Evolutionary conservation across 331 rosid genomes (phyloP).

Genomic region (Cydonia oblonga): DNA sequence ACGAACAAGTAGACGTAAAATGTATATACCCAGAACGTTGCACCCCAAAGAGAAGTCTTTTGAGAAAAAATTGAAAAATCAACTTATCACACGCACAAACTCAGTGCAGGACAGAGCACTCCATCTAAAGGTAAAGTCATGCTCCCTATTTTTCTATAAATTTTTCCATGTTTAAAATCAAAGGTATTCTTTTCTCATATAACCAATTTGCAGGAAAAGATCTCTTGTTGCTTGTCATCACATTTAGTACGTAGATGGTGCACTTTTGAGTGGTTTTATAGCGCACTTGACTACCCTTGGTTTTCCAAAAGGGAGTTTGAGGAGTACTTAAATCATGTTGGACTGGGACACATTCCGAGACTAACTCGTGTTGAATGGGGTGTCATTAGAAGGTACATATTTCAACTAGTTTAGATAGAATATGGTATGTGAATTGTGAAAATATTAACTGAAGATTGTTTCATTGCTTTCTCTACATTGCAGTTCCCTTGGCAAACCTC

Average conservation of each 20-base stretch:
- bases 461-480: conserved; percentile 17
- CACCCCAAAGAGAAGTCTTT: conserved; percentile 31
- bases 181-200: conserved; percentile 1
- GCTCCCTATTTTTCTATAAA: background rate
- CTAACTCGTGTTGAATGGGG: conserved; percentile 87
- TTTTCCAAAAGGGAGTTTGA: conserved; percentile 80
- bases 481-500: conserved; percentile 95
- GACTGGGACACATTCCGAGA: conserved; percentile 70
- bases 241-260: conserved; percentile 61
- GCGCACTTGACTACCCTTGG: conserved; percentile 90
- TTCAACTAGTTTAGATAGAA: background rate
- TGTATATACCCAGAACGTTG: conserved; percentile 28
- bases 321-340: conserved; percentile 91
- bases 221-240: conserved; percentile 63
- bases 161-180: conserved; percentile 4
- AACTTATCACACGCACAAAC: conserved; percentile 27
- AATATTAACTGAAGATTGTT: background rate
- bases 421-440: background rate
- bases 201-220: conserved; percentile 47
- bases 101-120: conserved; percentile 22
- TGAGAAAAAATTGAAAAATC: conserved; percentile 28
- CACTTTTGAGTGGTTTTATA: conserved; percentile 85
- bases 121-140: conserved; percentile 29
- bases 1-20: conserved; percentile 51
- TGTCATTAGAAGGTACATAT: conserved; percentile 58